Percentiles rank a stretch among this genome's conserved stretches.
Evolutionary conservation across 495 filamentous ascomycete species (phyloP).

Genomic region (Xylaria grammica): DNA sequence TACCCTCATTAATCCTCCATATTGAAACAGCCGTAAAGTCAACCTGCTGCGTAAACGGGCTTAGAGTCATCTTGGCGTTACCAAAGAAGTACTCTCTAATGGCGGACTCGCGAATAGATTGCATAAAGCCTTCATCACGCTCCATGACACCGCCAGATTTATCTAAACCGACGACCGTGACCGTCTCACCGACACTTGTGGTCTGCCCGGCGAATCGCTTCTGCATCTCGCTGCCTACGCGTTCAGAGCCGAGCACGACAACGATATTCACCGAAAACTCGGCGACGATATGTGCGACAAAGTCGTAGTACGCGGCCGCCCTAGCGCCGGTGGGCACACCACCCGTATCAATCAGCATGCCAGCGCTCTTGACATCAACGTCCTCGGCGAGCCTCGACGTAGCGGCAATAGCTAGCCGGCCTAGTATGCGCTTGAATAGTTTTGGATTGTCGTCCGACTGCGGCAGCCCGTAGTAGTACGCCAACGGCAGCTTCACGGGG

Average conservation of each 20-base stretch:
- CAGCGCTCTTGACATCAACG: constrained; percentile 66
- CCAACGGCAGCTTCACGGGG: constrained; percentile 88
- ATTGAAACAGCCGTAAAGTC: constrained; percentile 74
- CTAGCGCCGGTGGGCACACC: constrained; percentile 55
- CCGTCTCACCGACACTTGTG: constrained; percentile 61
- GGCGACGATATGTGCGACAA: constrained; percentile 80
- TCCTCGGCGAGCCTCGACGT: constrained; percentile 82
- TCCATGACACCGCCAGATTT: constrained; percentile 90
- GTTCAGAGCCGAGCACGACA: constrained; percentile 82
- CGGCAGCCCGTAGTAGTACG: constrained; percentile 85
- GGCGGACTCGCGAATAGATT: constrained; percentile 68
- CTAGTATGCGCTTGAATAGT: constrained; percentile 74
- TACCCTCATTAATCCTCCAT: constrained; percentile 66
- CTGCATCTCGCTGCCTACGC: constrained; percentile 77
- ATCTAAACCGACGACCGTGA: constrained; percentile 77
- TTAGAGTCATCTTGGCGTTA: constrained; percentile 73
- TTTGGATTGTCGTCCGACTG: constrained; percentile 75
- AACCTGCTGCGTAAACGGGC: constrained; percentile 80
- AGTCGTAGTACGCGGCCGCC: constrained; percentile 64
- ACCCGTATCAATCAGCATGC: constrained; percentile 86
- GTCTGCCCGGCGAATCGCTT: constrained; percentile 72
- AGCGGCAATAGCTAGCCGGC: constrained; percentile 78
- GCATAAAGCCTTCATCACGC: constrained; percentile 76
- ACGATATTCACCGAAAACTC: constrained; percentile 88
- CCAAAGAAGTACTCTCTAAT: constrained; percentile 97